Conservation (phyloP, 2,329 filamentous ascomycete genomes). For the Fonsecaea erecta region DNA sequence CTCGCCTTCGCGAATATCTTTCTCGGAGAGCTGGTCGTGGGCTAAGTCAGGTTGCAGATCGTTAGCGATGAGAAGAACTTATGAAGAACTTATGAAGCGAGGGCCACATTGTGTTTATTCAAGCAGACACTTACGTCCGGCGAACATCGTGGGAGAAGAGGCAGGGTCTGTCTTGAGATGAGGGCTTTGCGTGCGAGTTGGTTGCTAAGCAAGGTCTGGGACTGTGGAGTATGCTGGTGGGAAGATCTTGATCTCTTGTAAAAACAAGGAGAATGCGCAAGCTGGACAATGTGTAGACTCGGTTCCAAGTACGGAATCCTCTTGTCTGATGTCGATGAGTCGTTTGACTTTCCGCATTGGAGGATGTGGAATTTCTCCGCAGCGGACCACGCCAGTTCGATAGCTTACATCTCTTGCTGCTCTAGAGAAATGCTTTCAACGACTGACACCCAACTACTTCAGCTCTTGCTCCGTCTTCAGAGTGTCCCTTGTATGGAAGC, state of each 20-base stretch:
- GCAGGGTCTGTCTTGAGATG: background rate
- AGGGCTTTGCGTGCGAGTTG: background rate
- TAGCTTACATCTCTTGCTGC: background rate
- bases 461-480: background rate
- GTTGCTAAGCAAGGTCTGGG: background rate
- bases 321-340: background rate
- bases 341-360: slow-evolving; percentile 1
- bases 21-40: slow-evolving; percentile 51
- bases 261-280: background rate
- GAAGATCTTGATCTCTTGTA: background rate
- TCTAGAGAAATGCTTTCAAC: background rate
- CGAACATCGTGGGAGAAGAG: slow-evolving; percentile 25
- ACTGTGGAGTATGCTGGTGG: background rate
- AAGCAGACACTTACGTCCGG: slow-evolving; percentile 28
- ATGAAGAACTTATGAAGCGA: background rate
- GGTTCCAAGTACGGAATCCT: background rate
- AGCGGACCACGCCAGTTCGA: background rate
- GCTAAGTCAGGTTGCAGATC: slow-evolving; percentile 10
- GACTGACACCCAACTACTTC: background rate
- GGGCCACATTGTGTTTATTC: background rate
- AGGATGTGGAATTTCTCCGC: background rate
- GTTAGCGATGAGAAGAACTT: background rate
- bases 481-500: background rate
- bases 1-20: slow-evolving; percentile 58
- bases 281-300: background rate